Percentiles rank a stretch among this genome's conserved stretches.
Conservation (phyloP, 2,329 filamentous ascomycete genomes). For the Colletotrichum eleusines region DNA sequence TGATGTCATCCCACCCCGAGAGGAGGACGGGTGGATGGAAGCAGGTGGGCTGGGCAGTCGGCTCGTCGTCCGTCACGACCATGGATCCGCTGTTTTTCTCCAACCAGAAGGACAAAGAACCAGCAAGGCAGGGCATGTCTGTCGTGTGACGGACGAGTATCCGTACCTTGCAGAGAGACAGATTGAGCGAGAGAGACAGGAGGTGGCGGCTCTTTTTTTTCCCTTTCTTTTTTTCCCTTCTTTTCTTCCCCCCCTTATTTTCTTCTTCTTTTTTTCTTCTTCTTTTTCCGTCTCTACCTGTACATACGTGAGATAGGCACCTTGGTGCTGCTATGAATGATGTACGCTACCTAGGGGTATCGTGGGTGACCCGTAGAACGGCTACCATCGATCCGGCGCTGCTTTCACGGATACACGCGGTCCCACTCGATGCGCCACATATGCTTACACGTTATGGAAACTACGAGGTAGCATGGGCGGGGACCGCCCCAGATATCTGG, state of each 20-base stretch:
- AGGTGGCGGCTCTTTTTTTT: neutral
- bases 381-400: neutral
- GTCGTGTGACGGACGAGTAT: conserved; percentile 20
- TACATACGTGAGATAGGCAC: too few species aligned
- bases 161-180: conserved; percentile 23
- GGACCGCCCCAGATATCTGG: neutral
- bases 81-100: conserved; percentile 8
- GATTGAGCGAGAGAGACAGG: neutral
- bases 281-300: too few species aligned
- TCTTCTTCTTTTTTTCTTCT: too few species aligned
- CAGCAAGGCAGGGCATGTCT: conserved; percentile 13
- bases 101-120: neutral
- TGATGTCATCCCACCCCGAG: neutral
- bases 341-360: too few species aligned
- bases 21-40: neutral
- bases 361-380: neutral
- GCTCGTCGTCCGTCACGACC: conserved; percentile 10
- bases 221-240: too few species aligned
- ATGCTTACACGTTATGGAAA: neutral
- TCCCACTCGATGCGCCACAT: neutral
- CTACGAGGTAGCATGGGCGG: neutral
- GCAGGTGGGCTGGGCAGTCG: neutral
- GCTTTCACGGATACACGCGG: neutral
- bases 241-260: too few species aligned
- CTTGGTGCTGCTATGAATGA: too few species aligned